Evolutionary conservation across 1,284 basidiomycete species (phyloP).

Genomic region (Abortiporus biennis): DNA sequence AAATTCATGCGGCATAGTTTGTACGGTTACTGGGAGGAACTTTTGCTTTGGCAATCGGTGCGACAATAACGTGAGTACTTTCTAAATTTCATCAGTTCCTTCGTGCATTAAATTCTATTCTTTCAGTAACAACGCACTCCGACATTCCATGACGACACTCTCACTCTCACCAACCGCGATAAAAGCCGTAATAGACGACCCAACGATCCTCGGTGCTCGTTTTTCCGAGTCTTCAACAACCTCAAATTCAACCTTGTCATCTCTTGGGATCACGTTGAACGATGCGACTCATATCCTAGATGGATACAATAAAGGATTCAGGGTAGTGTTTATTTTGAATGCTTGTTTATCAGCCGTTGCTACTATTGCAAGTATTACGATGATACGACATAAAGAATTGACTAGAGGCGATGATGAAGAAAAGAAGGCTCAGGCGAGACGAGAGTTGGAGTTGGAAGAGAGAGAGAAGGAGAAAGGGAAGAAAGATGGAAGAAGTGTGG

Average conservation of each 20-base stretch:
- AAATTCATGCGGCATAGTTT: conserved; percentile 34
- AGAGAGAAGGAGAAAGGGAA: not conserved
- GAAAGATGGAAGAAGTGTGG: too few species aligned
- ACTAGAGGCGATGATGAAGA: conserved; percentile 48
- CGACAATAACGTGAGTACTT: conserved; percentile 44
- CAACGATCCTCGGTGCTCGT: conserved; percentile 35
- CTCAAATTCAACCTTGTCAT: conserved; percentile 20
- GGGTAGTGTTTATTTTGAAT: conserved; percentile 51
- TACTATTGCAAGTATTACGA: conserved; percentile 42
- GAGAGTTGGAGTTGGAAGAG: conserved; percentile 8
- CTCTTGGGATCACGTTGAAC: conserved; percentile 29
- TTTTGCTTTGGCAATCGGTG: conserved; percentile 53
- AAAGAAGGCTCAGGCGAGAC: conserved; percentile 30
- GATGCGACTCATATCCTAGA: conserved; percentile 38
- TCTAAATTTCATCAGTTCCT: conserved; percentile 13
- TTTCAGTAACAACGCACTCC: conserved; percentile 50
- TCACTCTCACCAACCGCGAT: conserved; percentile 31
- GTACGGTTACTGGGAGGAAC: conserved; percentile 61
- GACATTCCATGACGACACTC: conserved; percentile 32
- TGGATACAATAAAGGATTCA: conserved; percentile 55
- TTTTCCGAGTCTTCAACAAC: conserved; percentile 23
- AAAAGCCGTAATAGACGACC: conserved; percentile 40
- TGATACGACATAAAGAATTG: conserved; percentile 56
- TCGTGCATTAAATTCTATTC: not conserved
- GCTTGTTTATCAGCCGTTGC: conserved; percentile 39